These are phyloP conservation scores for Scleroderma bovista DNA, from an alignment of 768 basidiomycete genomes.

Conservation along the genomic window DNA sequence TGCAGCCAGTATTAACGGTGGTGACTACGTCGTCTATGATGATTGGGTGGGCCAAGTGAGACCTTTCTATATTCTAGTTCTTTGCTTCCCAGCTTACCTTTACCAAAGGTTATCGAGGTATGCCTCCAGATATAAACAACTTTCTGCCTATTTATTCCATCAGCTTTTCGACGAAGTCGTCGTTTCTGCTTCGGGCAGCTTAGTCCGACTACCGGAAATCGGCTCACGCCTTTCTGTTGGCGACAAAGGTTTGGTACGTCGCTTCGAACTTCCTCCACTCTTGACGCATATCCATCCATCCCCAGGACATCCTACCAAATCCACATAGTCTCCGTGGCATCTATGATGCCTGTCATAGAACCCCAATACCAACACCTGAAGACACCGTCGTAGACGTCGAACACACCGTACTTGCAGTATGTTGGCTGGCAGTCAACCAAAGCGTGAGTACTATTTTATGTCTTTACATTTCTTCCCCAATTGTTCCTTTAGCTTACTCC, in stretches of 20 bases:
- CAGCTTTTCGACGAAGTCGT: conserved; percentile 83
- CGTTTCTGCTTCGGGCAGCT: conserved; percentile 59
- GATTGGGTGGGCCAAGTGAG: conserved; percentile 89
- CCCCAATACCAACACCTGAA: conserved; percentile 35
- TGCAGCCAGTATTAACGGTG: conserved; percentile 58
- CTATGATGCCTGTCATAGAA: conserved; percentile 42
- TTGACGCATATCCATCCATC: conserved; percentile 2
- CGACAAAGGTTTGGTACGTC: conserved; percentile 64
- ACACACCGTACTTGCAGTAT: conserved; percentile 73
- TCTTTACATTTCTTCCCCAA: neutral
- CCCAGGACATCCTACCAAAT: conserved; percentile 63
- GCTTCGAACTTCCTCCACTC: neutral
- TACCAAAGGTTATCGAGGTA: conserved; percentile 69
- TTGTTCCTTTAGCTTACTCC: conserved; percentile 49
- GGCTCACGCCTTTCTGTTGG: conserved; percentile 72
- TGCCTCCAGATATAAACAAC: conserved; percentile 12
- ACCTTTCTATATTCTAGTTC: conserved; percentile 5
- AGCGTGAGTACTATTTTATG: conserved; percentile 40
- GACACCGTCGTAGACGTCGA: conserved; percentile 70
- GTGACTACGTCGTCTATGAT: conserved; percentile 76
- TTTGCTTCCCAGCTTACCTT: conserved; percentile 7
- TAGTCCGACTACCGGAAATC: conserved; percentile 74
- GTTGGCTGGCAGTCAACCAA: conserved; percentile 89
- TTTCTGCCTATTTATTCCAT: conserved; percentile 10
- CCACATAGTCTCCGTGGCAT: conserved; percentile 41